Conservation (phyloP, 352 stramenopile species). For the Phytopythium oedochilum region DNA sequence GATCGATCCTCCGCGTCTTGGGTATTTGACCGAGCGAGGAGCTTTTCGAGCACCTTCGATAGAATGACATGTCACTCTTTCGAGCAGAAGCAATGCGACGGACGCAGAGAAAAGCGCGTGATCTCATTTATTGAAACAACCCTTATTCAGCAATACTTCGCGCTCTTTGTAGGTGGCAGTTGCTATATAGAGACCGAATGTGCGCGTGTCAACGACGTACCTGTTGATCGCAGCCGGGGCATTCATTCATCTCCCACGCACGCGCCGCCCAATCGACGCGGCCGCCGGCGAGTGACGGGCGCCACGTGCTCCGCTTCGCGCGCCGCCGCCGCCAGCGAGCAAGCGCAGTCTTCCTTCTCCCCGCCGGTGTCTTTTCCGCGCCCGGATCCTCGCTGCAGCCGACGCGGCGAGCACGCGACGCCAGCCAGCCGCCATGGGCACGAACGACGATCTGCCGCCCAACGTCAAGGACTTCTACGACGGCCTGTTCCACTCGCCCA, state of each 20-base stretch:
- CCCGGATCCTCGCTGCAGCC: not conserved
- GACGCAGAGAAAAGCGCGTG: not conserved
- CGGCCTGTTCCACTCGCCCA: conserved; percentile 63
- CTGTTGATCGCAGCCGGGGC: too few relatives aligned
- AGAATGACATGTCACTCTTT: too few relatives aligned
- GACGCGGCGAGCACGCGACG: not conserved
- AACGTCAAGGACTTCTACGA: conserved; percentile 74
- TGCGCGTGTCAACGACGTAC: not conserved
- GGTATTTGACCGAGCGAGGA: too few relatives aligned
- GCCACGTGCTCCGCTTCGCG: not conserved
- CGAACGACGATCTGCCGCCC: conserved; percentile 7
- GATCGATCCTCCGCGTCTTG: too few relatives aligned
- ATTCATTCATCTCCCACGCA: not conserved
- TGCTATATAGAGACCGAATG: not conserved
- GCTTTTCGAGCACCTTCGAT: too few relatives aligned
- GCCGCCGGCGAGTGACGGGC: not conserved
- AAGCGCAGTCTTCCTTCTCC: not conserved
- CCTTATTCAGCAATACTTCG: not conserved
- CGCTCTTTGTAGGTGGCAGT: too few relatives aligned
- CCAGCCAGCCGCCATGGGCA: not conserved
- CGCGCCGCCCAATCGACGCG: not conserved
- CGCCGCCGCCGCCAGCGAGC: not conserved
- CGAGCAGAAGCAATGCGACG: not conserved
- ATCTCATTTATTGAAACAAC: not conserved
- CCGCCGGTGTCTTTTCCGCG: not conserved